phyloP scores from a whole-genome alignment of 2,329 filamentous ascomycete genomes.

The Colletotrichum euphorbiae region DNA sequence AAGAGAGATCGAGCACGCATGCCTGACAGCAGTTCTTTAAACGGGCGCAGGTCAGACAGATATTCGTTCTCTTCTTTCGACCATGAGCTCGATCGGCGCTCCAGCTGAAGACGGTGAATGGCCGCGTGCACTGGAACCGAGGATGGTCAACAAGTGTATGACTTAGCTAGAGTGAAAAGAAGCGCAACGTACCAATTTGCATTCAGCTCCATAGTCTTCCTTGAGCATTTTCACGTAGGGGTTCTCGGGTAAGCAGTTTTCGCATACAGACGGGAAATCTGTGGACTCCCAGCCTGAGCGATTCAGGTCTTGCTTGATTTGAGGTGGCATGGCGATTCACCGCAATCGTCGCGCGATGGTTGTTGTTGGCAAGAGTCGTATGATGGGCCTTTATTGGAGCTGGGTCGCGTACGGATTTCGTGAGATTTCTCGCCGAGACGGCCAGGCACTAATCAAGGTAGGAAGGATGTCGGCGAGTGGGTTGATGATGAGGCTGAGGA shows the following conservation, averaged over 20 bases:
- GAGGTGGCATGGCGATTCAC: constrained; percentile 74
- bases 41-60: constrained; percentile 95
- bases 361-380: background rate
- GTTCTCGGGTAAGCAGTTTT: constrained; percentile 94
- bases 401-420: background rate
- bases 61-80: constrained; percentile 92
- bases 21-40: constrained; percentile 99
- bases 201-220: constrained; percentile 91
- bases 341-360: background rate
- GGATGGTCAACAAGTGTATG: constrained; percentile 39
- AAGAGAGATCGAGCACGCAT: constrained; percentile 98
- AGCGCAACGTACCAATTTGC: constrained; percentile 67
- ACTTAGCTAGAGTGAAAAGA: background rate
- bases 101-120: constrained; percentile 97
- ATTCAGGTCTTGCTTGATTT: constrained; percentile 97
- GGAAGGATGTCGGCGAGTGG: too few relatives aligned
- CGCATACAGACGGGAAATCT: constrained; percentile 88
- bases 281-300: constrained; percentile 96
- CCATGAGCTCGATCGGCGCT: constrained; percentile 88
- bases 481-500: too few relatives aligned
- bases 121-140: constrained; percentile 77
- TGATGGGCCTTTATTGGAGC: background rate
- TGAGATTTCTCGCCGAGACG: background rate
- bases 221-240: constrained; percentile 99
- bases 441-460: too few relatives aligned